Conservation (phyloP, 768 basidiomycete genomes). For the Podaxis sp. region DNA sequence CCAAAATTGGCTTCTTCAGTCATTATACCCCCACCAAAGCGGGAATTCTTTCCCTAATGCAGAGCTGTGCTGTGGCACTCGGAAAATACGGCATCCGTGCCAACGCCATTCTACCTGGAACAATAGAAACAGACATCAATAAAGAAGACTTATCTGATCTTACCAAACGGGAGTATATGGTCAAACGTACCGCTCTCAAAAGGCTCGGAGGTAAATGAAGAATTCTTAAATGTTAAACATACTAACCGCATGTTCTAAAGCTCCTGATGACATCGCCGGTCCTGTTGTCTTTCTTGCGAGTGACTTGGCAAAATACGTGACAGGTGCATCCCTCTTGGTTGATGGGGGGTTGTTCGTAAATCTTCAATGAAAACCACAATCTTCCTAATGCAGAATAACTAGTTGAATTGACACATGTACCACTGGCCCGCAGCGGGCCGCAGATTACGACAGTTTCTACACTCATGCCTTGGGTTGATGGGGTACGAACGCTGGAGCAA, state of each 20-base stretch:
- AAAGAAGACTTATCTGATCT: conserved; percentile 66
- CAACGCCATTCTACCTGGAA: conserved; percentile 72
- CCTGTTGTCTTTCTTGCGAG: conserved; percentile 75
- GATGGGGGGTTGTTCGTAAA: conserved; percentile 79
- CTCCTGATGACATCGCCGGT: conserved; percentile 70
- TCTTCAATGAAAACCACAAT: conserved; percentile 46
- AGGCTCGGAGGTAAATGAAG: conserved; percentile 57
- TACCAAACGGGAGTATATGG: conserved; percentile 60
- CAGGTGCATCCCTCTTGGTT: conserved; percentile 62
- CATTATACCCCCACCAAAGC: conserved; percentile 85
- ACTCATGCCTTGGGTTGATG: conserved; percentile 1
- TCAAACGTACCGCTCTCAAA: conserved; percentile 63
- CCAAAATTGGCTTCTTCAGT: conserved; percentile 26
- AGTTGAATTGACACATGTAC: conserved; percentile 1
- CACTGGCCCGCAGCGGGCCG: conserved; percentile 7
- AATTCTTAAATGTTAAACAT: neutral
- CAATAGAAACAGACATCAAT: conserved; percentile 78
- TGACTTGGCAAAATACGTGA: conserved; percentile 70
- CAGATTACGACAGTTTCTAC: neutral
- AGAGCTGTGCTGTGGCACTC: conserved; percentile 74
- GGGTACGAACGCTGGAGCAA: conserved; percentile 32
- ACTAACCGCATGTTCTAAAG: conserved; percentile 26
- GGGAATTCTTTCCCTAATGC: conserved; percentile 76
- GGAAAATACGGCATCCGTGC: conserved; percentile 77
- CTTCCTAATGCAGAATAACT: conserved; percentile 3